phyloP scores from a whole-genome alignment of 768 basidiomycete genomes.

The Russula griseocarnosa region DNA sequence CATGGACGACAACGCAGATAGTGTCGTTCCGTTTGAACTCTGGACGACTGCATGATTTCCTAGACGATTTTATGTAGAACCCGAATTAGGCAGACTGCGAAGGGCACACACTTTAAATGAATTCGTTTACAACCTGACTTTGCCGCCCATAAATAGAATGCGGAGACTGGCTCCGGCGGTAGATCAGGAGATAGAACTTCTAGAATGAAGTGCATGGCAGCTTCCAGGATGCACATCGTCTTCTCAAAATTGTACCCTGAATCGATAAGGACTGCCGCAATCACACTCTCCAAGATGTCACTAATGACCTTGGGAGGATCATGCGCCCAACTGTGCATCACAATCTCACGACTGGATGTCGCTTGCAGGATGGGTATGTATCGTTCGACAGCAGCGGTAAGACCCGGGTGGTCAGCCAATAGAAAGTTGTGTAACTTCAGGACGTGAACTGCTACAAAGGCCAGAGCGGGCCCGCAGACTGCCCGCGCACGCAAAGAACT shows the following conservation, averaged over 20 bases:
- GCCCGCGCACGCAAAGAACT: constrained; percentile 65
- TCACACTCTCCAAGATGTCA: constrained; percentile 79
- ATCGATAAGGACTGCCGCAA: constrained; percentile 83
- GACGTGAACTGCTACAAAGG: constrained; percentile 59
- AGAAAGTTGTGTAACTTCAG: constrained; percentile 67
- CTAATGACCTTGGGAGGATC: constrained; percentile 84
- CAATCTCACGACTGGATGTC: constrained; percentile 55
- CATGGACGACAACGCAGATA: constrained; percentile 59
- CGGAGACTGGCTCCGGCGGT: constrained; percentile 67
- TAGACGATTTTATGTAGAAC: constrained; percentile 30
- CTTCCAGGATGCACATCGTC: constrained; percentile 55
- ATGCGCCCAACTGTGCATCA: constrained; percentile 70
- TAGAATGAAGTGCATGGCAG: constrained; percentile 65
- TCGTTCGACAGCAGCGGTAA: constrained; percentile 58
- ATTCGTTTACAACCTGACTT: constrained; percentile 52
- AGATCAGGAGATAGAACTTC: constrained; percentile 54
- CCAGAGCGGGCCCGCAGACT: constrained; percentile 71
- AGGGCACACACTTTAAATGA: constrained; percentile 42
- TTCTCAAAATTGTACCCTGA: constrained; percentile 69
- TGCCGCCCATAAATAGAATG: constrained; percentile 64
- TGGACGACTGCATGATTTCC: constrained; percentile 44
- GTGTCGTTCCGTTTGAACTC: constrained; percentile 47
- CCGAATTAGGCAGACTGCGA: constrained; percentile 17
- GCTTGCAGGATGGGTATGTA: constrained; percentile 58
- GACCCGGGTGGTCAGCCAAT: constrained; percentile 62